phyloP scores from a whole-genome alignment of 306 rosid genomes.

The Rosa persica region DNA sequence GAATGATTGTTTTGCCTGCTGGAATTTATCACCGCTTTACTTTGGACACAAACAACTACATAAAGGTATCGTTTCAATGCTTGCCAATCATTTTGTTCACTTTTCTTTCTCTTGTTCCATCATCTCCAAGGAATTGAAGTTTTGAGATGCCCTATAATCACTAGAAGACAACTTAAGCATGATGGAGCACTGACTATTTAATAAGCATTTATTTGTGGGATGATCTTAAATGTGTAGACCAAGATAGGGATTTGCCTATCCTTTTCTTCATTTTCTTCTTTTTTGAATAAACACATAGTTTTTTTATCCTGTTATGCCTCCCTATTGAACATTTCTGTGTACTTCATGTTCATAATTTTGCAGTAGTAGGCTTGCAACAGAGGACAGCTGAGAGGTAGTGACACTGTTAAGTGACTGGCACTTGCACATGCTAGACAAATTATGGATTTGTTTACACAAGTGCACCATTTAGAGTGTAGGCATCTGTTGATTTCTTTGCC shows the following conservation, averaged over 20 bases:
- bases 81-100: neutral
- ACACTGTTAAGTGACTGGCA: neutral
- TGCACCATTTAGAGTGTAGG: neutral
- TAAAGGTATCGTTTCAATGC: conserved; percentile 63
- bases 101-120: neutral
- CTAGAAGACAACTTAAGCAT: neutral
- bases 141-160: neutral
- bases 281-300: neutral
- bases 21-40: conserved; percentile 98
- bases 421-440: neutral
- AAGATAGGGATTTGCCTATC: neutral
- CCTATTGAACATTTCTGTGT: neutral
- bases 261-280: neutral
- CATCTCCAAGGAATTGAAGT: neutral
- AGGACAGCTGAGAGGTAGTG: neutral
- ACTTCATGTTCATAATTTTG: neutral
- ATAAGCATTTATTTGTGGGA: neutral
- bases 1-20: conserved; percentile 94
- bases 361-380: neutral
- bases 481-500: neutral
- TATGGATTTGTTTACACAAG: neutral
- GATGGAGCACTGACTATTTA: neutral
- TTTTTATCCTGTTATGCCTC: neutral
- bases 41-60: conserved; percentile 82
- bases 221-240: neutral